phyloP scores from a whole-genome alignment of 2,329 filamentous ascomycete species.

The Grosmannia serpens region DNA sequence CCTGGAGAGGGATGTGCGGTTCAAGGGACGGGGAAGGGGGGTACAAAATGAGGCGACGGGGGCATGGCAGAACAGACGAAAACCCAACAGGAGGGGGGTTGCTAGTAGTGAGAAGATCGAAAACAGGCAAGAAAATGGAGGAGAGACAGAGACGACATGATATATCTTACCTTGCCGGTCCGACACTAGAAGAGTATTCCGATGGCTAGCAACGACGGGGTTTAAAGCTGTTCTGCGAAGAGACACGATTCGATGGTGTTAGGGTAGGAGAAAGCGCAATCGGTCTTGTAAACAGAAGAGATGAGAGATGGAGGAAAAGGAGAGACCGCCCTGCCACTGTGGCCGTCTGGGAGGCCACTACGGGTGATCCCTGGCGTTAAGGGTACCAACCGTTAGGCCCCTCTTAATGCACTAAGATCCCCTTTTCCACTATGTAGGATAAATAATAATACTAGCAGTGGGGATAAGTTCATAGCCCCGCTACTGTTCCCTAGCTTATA shows the following conservation, averaged over 20 bases:
- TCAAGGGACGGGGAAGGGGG: background rate
- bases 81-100: background rate
- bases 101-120: background rate
- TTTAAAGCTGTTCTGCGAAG: background rate
- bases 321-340: background rate
- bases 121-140: background rate
- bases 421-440: background rate
- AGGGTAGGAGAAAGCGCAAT: background rate
- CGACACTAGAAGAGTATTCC: background rate
- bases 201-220: background rate
- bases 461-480: too few species aligned
- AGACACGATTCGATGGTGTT: background rate
- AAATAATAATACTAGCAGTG: background rate
- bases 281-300: background rate
- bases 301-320: background rate
- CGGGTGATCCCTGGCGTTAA: background rate
- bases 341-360: background rate
- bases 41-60: background rate
- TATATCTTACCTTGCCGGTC: background rate
- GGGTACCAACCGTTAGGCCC: background rate
- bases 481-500: background rate
- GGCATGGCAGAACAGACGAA: background rate
- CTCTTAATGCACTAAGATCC: background rate
- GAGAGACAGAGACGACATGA: background rate
- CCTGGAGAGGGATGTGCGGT: background rate